Conservation (phyloP, 2,329 filamentous ascomycete genomes). For the Fusarium sororula region DNA sequence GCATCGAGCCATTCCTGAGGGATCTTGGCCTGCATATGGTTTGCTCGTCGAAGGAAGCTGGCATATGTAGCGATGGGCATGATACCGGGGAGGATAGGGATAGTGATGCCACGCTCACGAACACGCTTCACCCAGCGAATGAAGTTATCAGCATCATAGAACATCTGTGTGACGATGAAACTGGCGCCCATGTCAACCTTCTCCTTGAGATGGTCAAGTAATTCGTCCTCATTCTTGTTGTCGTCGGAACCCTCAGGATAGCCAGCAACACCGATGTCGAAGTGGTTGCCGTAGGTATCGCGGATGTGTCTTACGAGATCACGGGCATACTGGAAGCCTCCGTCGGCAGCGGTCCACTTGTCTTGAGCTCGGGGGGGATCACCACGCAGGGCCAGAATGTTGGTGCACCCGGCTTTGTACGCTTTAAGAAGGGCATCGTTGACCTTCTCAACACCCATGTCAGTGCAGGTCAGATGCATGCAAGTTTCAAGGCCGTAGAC, state of each 20-base stretch:
- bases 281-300: conserved; percentile 75
- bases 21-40: conserved; percentile 88
- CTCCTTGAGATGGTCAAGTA: conserved; percentile 94
- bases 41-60: conserved; percentile 87
- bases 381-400: conserved; percentile 92
- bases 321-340: conserved; percentile 89
- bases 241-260: conserved; percentile 97
- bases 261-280: conserved; percentile 96
- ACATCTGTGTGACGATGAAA: conserved; percentile 99
- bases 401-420: conserved; percentile 95
- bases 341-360: conserved; percentile 89
- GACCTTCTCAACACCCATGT: conserved; percentile 94
- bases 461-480: conserved; percentile 98
- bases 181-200: conserved; percentile 94
- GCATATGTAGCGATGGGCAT: conserved; percentile 94
- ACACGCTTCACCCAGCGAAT: conserved; percentile 89
- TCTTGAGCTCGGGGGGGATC: conserved; percentile 94
- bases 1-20: conserved; percentile 82
- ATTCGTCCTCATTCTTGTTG: conserved; percentile 82
- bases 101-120: conserved; percentile 81
- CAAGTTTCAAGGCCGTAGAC: conserved; percentile 97
- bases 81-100: conserved; percentile 87
- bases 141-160: conserved; percentile 98
- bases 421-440: conserved; percentile 87
- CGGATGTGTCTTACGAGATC: conserved; percentile 89